Evolutionary conservation across 495 filamentous ascomycete species (phyloP).

Genomic region (Hyaloscypha hepaticicola): DNA sequence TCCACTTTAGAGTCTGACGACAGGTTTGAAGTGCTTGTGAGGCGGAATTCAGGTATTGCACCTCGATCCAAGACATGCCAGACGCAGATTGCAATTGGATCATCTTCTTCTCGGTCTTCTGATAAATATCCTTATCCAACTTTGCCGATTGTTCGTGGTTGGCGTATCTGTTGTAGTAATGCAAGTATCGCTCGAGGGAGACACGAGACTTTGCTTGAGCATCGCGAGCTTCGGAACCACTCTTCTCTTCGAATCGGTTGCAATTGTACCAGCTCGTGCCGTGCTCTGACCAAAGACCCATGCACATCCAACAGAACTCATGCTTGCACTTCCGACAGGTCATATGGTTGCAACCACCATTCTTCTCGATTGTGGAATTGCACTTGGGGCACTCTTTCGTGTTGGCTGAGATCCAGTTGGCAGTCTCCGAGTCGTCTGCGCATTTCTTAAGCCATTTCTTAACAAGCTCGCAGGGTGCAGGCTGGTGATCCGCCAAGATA

Average conservation of each 20-base stretch:
- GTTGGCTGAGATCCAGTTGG: constrained; percentile 99
- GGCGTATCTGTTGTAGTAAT: constrained; percentile 98
- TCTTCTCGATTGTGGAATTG: constrained; percentile 97
- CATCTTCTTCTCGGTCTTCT: constrained; percentile 99
- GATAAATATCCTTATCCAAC: constrained; percentile 91
- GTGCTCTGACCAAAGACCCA: constrained; percentile 98
- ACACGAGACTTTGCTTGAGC: constrained; percentile 87
- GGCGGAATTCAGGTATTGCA: constrained; percentile 90
- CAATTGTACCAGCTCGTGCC: constrained; percentile 99
- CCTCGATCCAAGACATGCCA: constrained; percentile 98
- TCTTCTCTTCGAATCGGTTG: constrained; percentile 95
- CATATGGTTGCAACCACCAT: constrained; percentile 99
- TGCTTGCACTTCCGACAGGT: constrained; percentile 98
- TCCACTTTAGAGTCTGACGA: constrained; percentile 97
- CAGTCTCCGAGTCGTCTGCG: constrained; percentile 96
- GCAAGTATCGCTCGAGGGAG: constrained; percentile 88
- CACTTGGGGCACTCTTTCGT: constrained; percentile 98
- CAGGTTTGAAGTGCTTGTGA: constrained; percentile 94
- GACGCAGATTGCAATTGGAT: constrained; percentile 87
- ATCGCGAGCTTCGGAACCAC: constrained; percentile 82
- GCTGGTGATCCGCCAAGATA: constrained; percentile 86
- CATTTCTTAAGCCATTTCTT: constrained; percentile 99
- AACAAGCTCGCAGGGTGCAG: constrained; percentile 84
- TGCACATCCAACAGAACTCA: constrained; percentile 99
- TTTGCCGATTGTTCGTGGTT: constrained; percentile 98